Evolutionary conservation across 2,329 filamentous ascomycete genomes (phyloP).

Genomic region (Neocucurbitaria cava): DNA sequence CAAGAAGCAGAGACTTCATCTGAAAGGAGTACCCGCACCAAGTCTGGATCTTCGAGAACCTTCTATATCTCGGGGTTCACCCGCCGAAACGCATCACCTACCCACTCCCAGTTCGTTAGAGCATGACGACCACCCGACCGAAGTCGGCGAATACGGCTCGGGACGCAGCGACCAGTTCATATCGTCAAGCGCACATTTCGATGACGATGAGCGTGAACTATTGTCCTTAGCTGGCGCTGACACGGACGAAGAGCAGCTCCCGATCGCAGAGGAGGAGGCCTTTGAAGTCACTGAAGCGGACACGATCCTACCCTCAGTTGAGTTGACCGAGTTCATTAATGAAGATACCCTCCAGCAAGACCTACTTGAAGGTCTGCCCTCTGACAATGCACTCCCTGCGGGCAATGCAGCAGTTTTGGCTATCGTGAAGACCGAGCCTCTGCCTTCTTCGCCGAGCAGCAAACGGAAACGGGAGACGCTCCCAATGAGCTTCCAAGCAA

Average conservation of each 20-base stretch:
- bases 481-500: not conserved
- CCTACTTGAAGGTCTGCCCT: constrained; percentile 13
- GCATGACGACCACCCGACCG: constrained; percentile 12
- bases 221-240: constrained; percentile 32
- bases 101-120: constrained; percentile 39
- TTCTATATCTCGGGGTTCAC: not conserved
- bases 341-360: constrained; percentile 22
- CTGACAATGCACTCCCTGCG: not conserved
- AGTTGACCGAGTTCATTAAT: constrained; percentile 19
- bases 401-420: not conserved
- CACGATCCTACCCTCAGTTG: constrained; percentile 33
- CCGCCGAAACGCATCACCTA: constrained; percentile 24
- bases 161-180: not conserved
- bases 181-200: constrained; percentile 28
- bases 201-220: constrained; percentile 37
- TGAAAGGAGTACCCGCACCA: not conserved
- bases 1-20: constrained; percentile 15
- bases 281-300: constrained; percentile 14
- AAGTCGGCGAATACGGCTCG: not conserved
- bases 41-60: not conserved
- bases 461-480: constrained; percentile 1
- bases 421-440: constrained; percentile 12
- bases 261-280: constrained; percentile 6
- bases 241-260: constrained; percentile 8
- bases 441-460: not conserved